These are phyloP conservation scores for Pythium brachiatum DNA, from an alignment of 352 stramenopile genomes.

Conservation along the genomic window DNA sequence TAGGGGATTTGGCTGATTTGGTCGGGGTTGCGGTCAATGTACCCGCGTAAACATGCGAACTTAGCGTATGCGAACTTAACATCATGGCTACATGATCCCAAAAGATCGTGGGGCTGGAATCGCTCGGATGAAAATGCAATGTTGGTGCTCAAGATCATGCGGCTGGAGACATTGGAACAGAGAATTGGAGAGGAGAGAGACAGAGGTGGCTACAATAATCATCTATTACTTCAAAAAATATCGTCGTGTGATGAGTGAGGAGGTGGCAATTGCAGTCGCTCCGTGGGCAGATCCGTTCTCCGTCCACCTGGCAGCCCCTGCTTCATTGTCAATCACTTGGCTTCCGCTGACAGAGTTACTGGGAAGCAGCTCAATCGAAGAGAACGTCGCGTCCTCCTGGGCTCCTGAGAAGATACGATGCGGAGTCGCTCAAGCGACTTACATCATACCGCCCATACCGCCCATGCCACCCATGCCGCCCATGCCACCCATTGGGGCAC, in stretches of 20 bases:
- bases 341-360: neutral
- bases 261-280: slow-evolving; percentile 1
- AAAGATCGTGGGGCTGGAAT: neutral
- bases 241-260: slow-evolving; percentile 15
- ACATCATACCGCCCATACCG: slow-evolving; percentile 86
- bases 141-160: neutral
- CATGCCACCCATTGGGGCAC: slow-evolving; percentile 74
- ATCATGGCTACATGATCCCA: slow-evolving; percentile 14
- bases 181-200: neutral
- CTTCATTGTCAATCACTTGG: neutral
- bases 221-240: slow-evolving; percentile 43
- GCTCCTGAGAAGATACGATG: slow-evolving; percentile 8
- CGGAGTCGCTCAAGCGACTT: slow-evolving; percentile 26
- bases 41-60: neutral
- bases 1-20: neutral
- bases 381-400: neutral
- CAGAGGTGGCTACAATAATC: slow-evolving; percentile 34
- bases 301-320: neutral
- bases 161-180: neutral
- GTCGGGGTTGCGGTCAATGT: neutral
- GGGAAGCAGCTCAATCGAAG: neutral
- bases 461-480: slow-evolving; percentile 74
- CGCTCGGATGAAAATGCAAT: neutral
- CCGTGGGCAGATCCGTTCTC: neutral
- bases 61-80: slow-evolving; percentile 9